Base-by-base conservation (phyloP, 148 eudicot species). In the Diospyros lotus region DNA sequence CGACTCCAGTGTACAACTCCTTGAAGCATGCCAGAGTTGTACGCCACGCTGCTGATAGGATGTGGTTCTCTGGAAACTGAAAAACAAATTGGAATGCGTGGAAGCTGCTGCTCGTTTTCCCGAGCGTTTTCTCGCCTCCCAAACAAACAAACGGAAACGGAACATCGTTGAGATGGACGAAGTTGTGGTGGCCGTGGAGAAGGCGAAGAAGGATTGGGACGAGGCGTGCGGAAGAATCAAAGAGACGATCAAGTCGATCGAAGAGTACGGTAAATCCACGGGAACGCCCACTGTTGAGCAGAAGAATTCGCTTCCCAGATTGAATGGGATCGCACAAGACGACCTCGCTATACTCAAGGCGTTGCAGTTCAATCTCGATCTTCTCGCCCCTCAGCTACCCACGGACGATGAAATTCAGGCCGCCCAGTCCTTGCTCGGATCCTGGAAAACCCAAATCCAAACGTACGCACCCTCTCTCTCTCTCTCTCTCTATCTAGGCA, bases 281-380 rank as follows among this genome's bases (percentile, higher is more conserved):
- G 77, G 80, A 68, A 74, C 68, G 0, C 50, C 74, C 4, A 48
- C n/a, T 14, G 9, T 46, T 59, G 83, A 75, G 77, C 79, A 78
- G 77, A 89, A 84, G 64, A 82, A 86, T 46, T 94, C 98, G 14
- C 82, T 91, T 80, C 94, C 93, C 9, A 82, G 98, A 81, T 88
- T 93, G 83, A 91, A 91, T 60, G 90, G 92, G 28, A 60, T 94
- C 18, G 98, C 93, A 54, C 97, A 94, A 73, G 98, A 94, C 76
- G 93, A 86, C 11, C 28, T 94, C 69, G 85, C 83, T 61, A 63
- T 79, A 82, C 95, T 94, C 59, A 81, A 78, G 53, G 84, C 96
- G 0, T 79, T 92, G 81, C 93, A 82, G 68, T 87, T 90, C 72
- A 85, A 90, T 76, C 83, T 94, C 72, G 98, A 94, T 83, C 83